Percentiles rank a stretch among this genome's conserved stretches.
Evolutionary conservation across 805 yeast species (phyloP).

Genomic region (Cyberlindnera maritima): DNA sequence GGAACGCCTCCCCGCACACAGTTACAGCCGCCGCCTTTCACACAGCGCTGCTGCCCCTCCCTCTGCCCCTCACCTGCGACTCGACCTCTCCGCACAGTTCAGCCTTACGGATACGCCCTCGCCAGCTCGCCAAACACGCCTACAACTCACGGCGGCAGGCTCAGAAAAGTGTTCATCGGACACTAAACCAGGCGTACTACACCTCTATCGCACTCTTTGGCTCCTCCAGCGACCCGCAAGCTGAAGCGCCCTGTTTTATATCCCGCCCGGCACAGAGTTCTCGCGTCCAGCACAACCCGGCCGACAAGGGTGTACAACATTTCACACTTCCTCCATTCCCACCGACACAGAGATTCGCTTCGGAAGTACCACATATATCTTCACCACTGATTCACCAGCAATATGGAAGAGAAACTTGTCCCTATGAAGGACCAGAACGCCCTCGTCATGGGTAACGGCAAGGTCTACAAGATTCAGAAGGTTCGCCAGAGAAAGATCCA

Average conservation of each 20-base stretch:
- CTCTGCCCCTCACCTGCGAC: neutral
- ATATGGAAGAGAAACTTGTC: slow-evolving; percentile 24
- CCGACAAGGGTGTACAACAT: neutral
- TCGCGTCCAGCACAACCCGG: neutral
- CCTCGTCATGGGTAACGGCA: slow-evolving; percentile 44
- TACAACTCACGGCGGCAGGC: neutral
- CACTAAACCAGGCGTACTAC: too few species aligned
- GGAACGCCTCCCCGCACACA: neutral
- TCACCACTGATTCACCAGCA: neutral
- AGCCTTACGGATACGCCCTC: neutral
- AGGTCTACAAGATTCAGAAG: slow-evolving; percentile 58
- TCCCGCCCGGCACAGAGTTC: neutral
- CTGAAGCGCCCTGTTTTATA: neutral
- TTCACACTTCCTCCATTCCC: too few species aligned
- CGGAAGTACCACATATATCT: neutral
- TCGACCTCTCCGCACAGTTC: slow-evolving; percentile 3
- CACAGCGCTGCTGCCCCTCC: neutral
- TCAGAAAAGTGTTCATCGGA: neutral
- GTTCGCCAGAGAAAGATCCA: slow-evolving; percentile 57
- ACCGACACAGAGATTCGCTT: too few species aligned
- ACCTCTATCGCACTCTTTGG: neutral
- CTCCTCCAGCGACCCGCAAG: neutral
- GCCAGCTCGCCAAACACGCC: neutral
- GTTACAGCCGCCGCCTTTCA: neutral
- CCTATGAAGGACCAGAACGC: slow-evolving; percentile 35